A percentile compares a stretch with the other conserved stretches of the same genome.
Conservation (phyloP, 2,329 filamentous ascomycete genomes). For the Teratosphaeriaceae sp. region DNA sequence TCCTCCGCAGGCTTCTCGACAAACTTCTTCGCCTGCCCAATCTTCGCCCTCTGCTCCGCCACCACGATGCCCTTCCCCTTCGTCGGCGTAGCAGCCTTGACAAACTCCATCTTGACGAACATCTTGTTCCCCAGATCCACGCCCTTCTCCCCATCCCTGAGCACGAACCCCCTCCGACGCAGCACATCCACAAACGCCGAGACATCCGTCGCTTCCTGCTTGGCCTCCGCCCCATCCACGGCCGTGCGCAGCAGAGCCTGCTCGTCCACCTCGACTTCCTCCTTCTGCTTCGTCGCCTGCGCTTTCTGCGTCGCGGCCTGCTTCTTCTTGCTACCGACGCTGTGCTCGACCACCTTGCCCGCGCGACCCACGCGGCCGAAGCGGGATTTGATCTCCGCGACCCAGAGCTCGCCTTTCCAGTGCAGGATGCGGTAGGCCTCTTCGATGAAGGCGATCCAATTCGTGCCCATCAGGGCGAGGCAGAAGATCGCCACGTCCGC, state of each 20-base stretch:
- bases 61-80: conserved; percentile 64
- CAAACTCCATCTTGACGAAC: conserved; percentile 96
- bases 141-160: conserved; percentile 58
- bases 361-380: conserved; percentile 58
- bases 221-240: conserved; percentile 59
- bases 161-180: conserved; percentile 72
- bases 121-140: conserved; percentile 89
- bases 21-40: conserved; percentile 44
- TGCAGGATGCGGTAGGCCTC: conserved; percentile 88
- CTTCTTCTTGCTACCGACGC: conserved; percentile 59
- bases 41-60: conserved; percentile 29
- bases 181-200: conserved; percentile 80
- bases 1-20: conserved; percentile 52
- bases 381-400: conserved; percentile 92
- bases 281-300: conserved; percentile 41
- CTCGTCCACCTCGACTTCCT: conserved; percentile 49
- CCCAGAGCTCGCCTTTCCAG: conserved; percentile 94
- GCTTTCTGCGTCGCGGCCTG: conserved; percentile 30
- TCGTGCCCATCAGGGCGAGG: conserved; percentile 95
- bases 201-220: conserved; percentile 73
- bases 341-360: conserved; percentile 55
- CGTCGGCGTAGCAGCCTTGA: conserved; percentile 69
- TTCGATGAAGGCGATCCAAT: conserved; percentile 95
- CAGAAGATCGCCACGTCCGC: conserved; percentile 92
- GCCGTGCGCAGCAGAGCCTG: conserved; percentile 54